Base-by-base conservation (phyloP, 2,329 filamentous ascomycete species). In the Cladophialophora carrionii region DNA sequence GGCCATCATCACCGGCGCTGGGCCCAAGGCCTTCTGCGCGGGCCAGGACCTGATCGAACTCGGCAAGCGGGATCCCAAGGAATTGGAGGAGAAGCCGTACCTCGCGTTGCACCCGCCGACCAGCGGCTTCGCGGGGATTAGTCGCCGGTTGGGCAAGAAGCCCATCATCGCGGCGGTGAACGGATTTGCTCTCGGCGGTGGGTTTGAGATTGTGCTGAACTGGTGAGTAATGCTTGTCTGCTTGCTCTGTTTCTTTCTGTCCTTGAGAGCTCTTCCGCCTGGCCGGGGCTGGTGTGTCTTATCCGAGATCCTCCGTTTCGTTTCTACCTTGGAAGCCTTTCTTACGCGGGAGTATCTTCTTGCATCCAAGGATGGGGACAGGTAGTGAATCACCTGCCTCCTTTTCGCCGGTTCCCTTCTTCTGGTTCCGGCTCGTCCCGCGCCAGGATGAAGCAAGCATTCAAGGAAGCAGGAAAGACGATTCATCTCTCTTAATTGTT, bases 161-260 rank as follows among this genome's bases (percentile, higher is more conserved):
- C 90, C 90, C 5, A 82, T 94, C 62, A 84, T 94, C 31, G 89
- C 87, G 1, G 90, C 90, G 0, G 88, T 93, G 22, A 91, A 92
- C 73, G 90, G 90, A 6, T 79, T 89, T 20, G 90, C 88, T 64
- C 82, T 90, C 53, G 90, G 90, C 41, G 90, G 90, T 60, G 90
- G 90, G 1, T 88, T 90, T 76, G 90, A 94, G 79, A 91, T 92
- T 65, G 70, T 72, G 29, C 49, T 72, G 51, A 72, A 72, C 55
- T 72, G 70, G 70, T 72, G 53, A 64, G 68, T 69, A 5, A 53
- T 17, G n/a, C 29, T 55, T 49, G 12, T 46, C 41, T 46, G 26
- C 32, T 61, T n/a, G 29, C 29, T 32, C 31, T 63, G 17, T 41
- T 29, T 43, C n/a, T 12, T 12, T 10, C 2, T 26, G 49, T 63